Evolutionary conservation across 2,329 filamentous ascomycete genomes (phyloP).

Genomic region (Fusarium annulatum): DNA sequence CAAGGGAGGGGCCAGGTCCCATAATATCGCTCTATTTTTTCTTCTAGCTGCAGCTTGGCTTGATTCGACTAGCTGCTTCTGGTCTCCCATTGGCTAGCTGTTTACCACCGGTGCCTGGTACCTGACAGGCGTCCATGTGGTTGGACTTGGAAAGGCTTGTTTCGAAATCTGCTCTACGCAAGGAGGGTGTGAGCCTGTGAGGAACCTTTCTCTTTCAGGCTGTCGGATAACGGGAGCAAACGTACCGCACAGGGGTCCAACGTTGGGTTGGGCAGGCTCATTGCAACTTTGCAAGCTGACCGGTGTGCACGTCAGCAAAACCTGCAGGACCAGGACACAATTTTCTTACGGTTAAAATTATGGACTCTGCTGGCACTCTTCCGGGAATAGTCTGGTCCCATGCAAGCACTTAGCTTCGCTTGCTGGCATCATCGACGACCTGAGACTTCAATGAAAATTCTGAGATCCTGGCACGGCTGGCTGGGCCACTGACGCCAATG

Average conservation of each 20-base stretch:
- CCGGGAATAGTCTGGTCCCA: constrained; percentile 24
- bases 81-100: constrained; percentile 47
- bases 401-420: constrained; percentile 35
- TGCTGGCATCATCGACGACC: constrained; percentile 16
- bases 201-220: neutral
- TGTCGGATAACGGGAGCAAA: constrained; percentile 15
- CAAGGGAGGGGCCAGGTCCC: constrained; percentile 25
- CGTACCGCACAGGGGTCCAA: constrained; percentile 4
- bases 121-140: constrained; percentile 57
- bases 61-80: constrained; percentile 8
- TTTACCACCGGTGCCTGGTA: constrained; percentile 52
- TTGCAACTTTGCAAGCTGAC: constrained; percentile 17
- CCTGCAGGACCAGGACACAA: constrained; percentile 5
- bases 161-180: constrained; percentile 29
- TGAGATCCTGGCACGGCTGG: constrained; percentile 9
- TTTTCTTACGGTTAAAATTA: constrained; percentile 8
- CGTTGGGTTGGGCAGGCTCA: neutral
- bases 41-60: constrained; percentile 41
- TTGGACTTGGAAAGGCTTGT: constrained; percentile 52
- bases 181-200: constrained; percentile 16
- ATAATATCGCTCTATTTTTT: constrained; percentile 42
- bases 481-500: constrained; percentile 24
- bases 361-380: constrained; percentile 1
- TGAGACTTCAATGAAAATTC: constrained; percentile 33
- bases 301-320: constrained; percentile 20